phyloP scores from a whole-genome alignment of 78 protist species.

The Chrysochromulina parva region DNA sequence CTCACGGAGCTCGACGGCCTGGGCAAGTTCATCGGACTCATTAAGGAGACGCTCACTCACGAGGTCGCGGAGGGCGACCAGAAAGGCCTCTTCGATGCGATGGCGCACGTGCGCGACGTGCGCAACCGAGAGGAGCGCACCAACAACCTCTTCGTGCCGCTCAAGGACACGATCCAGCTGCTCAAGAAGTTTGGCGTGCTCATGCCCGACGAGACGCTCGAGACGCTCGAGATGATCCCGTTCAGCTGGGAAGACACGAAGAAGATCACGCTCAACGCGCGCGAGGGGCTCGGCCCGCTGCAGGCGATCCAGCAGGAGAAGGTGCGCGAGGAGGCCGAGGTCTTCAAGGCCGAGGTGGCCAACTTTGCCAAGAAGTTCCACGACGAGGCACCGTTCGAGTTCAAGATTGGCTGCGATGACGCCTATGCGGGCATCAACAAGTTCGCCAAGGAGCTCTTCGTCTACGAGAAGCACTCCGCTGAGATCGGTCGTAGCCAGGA shows the following conservation, averaged over 20 bases:
- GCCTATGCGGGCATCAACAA: constrained; percentile 51
- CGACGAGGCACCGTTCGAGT: not conserved
- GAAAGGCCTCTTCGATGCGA: constrained; percentile 37
- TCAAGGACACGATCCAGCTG: not conserved
- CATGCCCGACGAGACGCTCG: not conserved
- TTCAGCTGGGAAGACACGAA: constrained; percentile 12
- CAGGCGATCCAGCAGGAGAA: constrained; percentile 5
- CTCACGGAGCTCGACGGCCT: not conserved
- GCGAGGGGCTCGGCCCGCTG: not conserved
- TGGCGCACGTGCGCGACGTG: constrained; percentile 38
- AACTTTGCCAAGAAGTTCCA: not conserved
- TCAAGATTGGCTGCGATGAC: not conserved
- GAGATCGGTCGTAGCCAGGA: not conserved
- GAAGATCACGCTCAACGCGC: not conserved
- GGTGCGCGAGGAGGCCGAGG: constrained; percentile 38
- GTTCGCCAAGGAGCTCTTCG: not conserved
- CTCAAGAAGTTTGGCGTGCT: not conserved
- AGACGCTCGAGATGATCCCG: not conserved
- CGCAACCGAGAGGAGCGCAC: not conserved
- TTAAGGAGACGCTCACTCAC: not conserved
- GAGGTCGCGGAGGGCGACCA: constrained; percentile 46
- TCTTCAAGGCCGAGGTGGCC: constrained; percentile 19
- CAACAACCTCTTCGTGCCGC: constrained; percentile 24
- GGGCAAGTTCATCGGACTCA: not conserved
- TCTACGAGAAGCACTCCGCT: constrained; percentile 1